Base-by-base conservation (phyloP, 768 basidiomycete species). In the Suillus clintonianus region DNA sequence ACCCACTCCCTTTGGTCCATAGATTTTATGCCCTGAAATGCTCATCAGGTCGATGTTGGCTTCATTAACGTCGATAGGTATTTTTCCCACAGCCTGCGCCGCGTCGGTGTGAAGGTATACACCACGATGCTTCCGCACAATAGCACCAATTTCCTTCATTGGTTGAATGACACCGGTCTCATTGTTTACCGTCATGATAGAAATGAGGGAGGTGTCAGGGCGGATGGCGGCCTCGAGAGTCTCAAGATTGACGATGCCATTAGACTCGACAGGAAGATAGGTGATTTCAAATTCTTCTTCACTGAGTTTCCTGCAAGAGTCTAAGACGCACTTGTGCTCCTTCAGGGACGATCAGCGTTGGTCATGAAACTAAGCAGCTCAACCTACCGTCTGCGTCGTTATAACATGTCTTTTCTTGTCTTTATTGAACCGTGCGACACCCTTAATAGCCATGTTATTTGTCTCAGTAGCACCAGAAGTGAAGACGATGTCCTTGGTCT, bases 81-180 rank as follows among this genome's bases (percentile, higher is more conserved):
- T 89, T 79, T 98, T 97, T 42, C 94, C 95, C 34, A 88, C 87
- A 5, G 95, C 97, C 75, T 99, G 97, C 0, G 97, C 97, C 32
- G 94, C 97, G 75, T 99, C 97, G 22, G 97, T 96, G 79, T 99
- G 97, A 83, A 99, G 89, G 77, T 94, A 91, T 19, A 97, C 85
- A 15, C 95, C 94, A 64, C 92, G 89, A 73, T 97, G 89, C 77
- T 93, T 91, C 72, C 90, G 89, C 37, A 91, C 74, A 41, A 97
- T 84, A 3, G 87, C 86, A 36, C 97, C 97, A 62, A 99, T 99
- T 74, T 98, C 95, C 73, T 93, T 91, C 66, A 99, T 83, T 2
- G 97, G 97, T 73, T 99, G 97, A 61, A 99, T 97, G 67, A 98
- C 96, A 27, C 97, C 97, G 5, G 95, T 99, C 79, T 99, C 97